Evolutionary conservation across 1,139 yeast genomes (phyloP).

Genomic region (Candida anutae): DNA sequence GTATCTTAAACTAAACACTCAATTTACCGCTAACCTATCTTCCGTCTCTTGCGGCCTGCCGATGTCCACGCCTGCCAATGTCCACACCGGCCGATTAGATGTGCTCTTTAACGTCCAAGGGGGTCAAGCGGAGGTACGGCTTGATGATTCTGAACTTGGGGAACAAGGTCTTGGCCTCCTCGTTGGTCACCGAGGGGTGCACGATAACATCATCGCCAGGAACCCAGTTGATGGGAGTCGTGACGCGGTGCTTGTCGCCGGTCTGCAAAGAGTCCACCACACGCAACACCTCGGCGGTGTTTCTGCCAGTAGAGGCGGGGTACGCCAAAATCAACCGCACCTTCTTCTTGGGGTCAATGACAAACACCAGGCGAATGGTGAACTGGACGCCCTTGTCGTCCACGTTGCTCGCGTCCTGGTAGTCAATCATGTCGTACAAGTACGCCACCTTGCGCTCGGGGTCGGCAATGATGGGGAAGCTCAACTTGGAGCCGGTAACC

Average conservation of each 20-base stretch:
- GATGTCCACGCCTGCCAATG: too few relatives aligned
- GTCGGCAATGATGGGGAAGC: constrained; percentile 86
- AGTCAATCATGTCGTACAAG: constrained; percentile 85
- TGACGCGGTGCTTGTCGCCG: constrained; percentile 71
- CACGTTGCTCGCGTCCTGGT: constrained; percentile 75
- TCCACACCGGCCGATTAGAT: too few relatives aligned
- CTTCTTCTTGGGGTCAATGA: constrained; percentile 83
- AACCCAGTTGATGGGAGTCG: constrained; percentile 72
- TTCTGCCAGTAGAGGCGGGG: constrained; percentile 91
- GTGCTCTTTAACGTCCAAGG: constrained; percentile 11
- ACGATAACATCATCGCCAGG: constrained; percentile 84
- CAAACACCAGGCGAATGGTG: constrained; percentile 82
- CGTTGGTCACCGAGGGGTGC: constrained; percentile 76
- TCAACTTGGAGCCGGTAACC: constrained; percentile 59
- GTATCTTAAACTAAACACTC: too few relatives aligned
- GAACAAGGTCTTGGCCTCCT: constrained; percentile 72
- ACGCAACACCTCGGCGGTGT: constrained; percentile 80
- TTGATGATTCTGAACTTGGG: constrained; percentile 75
- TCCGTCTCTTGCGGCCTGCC: too few relatives aligned
- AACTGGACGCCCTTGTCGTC: constrained; percentile 54
- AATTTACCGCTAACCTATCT: too few relatives aligned
- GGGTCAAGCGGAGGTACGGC: constrained; percentile 54
- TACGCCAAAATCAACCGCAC: constrained; percentile 75
- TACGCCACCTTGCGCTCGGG: constrained; percentile 71
- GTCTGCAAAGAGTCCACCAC: constrained; percentile 80